Conservation (phyloP, 1,284 basidiomycete genomes). For the Xerocomus cyaneibrunnescens region DNA sequence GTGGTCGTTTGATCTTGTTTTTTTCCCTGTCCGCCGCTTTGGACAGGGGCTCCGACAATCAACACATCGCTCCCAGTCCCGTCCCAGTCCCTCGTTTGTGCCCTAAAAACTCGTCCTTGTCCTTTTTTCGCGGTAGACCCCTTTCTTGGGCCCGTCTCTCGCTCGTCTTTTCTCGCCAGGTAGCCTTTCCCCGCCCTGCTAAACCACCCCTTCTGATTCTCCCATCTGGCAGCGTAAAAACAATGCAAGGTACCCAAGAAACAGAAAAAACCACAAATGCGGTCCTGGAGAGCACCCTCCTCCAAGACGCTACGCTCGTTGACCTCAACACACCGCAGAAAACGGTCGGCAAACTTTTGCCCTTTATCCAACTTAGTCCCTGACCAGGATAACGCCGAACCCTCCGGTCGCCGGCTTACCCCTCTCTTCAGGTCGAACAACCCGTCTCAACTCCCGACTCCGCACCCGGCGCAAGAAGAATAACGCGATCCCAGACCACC, state of each 20-base stretch:
- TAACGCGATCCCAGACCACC: conserved; percentile 36
- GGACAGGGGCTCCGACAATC: conserved; percentile 41
- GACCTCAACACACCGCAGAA: conserved; percentile 29
- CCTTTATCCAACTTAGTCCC: conserved; percentile 33
- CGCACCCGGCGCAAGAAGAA: conserved; percentile 23
- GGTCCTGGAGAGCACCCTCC: conserved; percentile 3
- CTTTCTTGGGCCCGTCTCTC: background rate
- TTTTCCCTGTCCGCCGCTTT: conserved; percentile 37
- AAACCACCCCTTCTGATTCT: conserved; percentile 25
- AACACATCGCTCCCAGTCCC: conserved; percentile 30
- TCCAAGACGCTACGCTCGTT: conserved; percentile 30
- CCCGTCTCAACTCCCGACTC: conserved; percentile 28
- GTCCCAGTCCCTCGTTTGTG: conserved; percentile 14
- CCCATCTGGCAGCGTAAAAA: conserved; percentile 35
- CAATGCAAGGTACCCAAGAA: conserved; percentile 30
- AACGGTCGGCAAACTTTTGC: conserved; percentile 34
- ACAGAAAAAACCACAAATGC: conserved; percentile 22
- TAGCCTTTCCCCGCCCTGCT: conserved; percentile 5
- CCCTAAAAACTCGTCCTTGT: conserved; percentile 18
- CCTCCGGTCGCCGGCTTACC: conserved; percentile 25
- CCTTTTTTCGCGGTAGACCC: background rate
- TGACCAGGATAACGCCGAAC: conserved; percentile 33
- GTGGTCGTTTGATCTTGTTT: conserved; percentile 37
- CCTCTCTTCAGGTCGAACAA: conserved; percentile 28
- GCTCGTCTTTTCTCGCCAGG: conserved; percentile 13